phyloP scores from a whole-genome alignment of 2,329 filamentous ascomycete species.

The Fusarium sp. region DNA sequence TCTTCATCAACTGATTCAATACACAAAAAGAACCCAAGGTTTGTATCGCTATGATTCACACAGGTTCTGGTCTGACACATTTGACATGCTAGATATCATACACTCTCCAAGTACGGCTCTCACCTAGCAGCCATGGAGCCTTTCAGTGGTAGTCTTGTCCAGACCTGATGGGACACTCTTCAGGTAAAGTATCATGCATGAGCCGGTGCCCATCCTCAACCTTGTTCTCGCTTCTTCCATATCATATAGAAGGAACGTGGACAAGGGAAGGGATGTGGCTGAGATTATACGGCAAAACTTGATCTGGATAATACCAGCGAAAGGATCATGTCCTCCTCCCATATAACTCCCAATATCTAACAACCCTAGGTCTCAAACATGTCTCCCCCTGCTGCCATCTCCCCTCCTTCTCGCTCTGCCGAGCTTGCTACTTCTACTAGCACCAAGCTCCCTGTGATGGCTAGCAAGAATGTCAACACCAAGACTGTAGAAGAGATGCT shows the following conservation, averaged over 20 bases:
- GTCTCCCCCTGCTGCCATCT: slow-evolving; percentile 81
- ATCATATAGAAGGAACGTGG: not conserved
- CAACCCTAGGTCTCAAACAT: slow-evolving; percentile 43
- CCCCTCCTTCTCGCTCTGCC: slow-evolving; percentile 64
- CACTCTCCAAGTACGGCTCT: slow-evolving; percentile 43
- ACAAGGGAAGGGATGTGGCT: slow-evolving; percentile 54
- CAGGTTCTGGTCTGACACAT: slow-evolving; percentile 35
- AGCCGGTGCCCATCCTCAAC: slow-evolving; percentile 66
- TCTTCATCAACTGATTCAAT: slow-evolving; percentile 14
- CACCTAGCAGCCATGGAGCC: slow-evolving; percentile 49
- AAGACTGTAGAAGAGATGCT: slow-evolving; percentile 62
- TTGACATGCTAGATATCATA: slow-evolving; percentile 40
- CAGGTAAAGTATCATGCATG: slow-evolving; percentile 67
- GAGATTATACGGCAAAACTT: slow-evolving; percentile 97
- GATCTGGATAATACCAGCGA: slow-evolving; percentile 99
- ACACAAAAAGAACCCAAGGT: slow-evolving; percentile 28
- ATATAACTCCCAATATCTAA: slow-evolving; percentile 50
- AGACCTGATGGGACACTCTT: slow-evolving; percentile 51
- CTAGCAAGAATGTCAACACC: slow-evolving; percentile 45
- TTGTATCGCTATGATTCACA: slow-evolving; percentile 16
- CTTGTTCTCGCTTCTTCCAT: not conserved
- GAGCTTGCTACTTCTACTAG: slow-evolving; percentile 52
- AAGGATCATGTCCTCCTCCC: slow-evolving; percentile 91
- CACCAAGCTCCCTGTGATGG: slow-evolving; percentile 37
- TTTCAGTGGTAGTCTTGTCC: slow-evolving; percentile 54